phyloP scores from a whole-genome alignment of 345 rosid genomes.

The Salix suchowensis region DNA sequence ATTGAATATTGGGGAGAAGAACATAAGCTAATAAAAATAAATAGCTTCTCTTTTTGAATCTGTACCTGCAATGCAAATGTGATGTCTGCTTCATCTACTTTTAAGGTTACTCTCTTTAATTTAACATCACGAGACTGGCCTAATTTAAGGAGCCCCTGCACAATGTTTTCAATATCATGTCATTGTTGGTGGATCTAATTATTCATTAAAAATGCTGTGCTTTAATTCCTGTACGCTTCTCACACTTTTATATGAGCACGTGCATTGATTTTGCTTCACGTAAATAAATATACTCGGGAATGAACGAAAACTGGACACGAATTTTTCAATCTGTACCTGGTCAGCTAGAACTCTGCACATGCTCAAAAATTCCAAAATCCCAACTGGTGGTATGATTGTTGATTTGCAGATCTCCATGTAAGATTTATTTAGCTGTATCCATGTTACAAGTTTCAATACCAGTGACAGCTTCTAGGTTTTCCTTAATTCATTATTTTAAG shows the following conservation, averaged over 20 bases:
- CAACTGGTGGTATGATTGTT: slow-evolving; percentile 58
- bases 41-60: neutral
- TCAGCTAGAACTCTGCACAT: slow-evolving; percentile 80
- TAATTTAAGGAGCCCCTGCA: slow-evolving; percentile 71
- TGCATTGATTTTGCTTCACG: neutral
- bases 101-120: slow-evolving; percentile 58
- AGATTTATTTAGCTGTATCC: slow-evolving; percentile 65
- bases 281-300: neutral
- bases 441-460: slow-evolving; percentile 3
- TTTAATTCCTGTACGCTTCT: neutral
- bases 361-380: slow-evolving; percentile 54
- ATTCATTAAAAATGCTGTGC: neutral
- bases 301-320: neutral
- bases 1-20: neutral
- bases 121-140: slow-evolving; percentile 70
- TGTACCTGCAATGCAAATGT: slow-evolving; percentile 80
- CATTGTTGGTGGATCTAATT: neutral
- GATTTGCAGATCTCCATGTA: slow-evolving; percentile 71
- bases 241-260: neutral
- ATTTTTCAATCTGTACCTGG: slow-evolving; percentile 48
- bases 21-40: neutral
- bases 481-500: slow-evolving; percentile 2
- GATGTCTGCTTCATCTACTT: slow-evolving; percentile 71
- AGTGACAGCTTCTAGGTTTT: neutral
- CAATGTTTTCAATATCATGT: neutral